These are phyloP conservation scores for Emergomyces pasteurianus DNA, from an alignment of 2,329 filamentous ascomycete species.

Conservation along the genomic window DNA sequence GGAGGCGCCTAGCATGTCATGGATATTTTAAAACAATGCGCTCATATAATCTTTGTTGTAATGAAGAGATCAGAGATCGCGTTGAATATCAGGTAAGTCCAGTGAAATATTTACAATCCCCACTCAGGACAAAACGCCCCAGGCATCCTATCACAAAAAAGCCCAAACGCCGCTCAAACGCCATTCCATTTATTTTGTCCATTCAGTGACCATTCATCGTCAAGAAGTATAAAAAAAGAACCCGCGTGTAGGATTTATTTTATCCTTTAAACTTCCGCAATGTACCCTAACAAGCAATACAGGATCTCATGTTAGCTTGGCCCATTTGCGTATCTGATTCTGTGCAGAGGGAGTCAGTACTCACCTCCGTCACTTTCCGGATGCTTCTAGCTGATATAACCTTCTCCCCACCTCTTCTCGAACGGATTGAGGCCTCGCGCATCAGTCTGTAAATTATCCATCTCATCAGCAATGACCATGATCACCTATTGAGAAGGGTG, in stretches of 20 bases:
- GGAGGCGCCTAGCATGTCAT: not conserved
- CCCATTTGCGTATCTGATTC: not conserved
- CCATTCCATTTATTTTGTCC: not conserved
- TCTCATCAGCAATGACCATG: not conserved
- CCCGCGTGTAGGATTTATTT: not conserved
- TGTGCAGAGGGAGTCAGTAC: constrained; percentile 15
- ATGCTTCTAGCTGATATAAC: constrained; percentile 64
- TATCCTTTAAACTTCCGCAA: constrained; percentile 31
- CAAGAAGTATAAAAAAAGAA: not conserved
- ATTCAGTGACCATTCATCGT: not conserved
- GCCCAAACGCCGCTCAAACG: not conserved
- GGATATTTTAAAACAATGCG: not conserved
- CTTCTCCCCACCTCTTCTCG: constrained; percentile 61
- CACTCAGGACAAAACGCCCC: not conserved
- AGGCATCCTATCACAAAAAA: not conserved
- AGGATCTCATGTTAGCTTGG: not conserved
- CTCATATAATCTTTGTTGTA: not conserved
- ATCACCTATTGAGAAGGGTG: not conserved
- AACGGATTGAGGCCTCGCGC: constrained; percentile 65
- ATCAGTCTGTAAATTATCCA: constrained; percentile 46
- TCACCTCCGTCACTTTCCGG: constrained; percentile 63
- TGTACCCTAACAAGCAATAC: constrained; percentile 40
- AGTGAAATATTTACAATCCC: not conserved
- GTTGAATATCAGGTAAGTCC: not conserved
- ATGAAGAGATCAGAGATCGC: not conserved